Base-by-base conservation (phyloP, 108 stramenopile genomes). In the Nannochloropsis oceanica region DNA sequence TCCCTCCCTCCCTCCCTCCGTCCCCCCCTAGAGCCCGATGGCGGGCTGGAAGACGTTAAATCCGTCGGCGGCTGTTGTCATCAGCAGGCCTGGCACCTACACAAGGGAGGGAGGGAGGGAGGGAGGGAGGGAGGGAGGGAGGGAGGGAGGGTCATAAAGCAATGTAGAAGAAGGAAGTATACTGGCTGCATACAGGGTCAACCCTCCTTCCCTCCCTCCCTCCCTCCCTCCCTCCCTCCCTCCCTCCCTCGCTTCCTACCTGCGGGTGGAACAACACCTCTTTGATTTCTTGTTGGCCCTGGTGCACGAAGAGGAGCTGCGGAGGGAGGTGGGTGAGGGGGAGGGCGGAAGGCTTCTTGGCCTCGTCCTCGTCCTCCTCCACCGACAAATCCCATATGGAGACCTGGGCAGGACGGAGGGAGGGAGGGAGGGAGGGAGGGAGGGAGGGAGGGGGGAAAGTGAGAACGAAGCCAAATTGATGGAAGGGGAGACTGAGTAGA, bases 191-290 rank as follows among this genome's bases (percentile, higher is more conserved):
- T 18, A 14, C 14, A 50, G 18, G 18, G 46, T 50, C 46, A 18
- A 50, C 46, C 18, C 46, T 18, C 46, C 0, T 18, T 50, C 46
- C 46, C 0, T 50, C 46, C 46, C 0, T 50, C 46, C 46, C 46
- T 0, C 46, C 46, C 46, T 50, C 46, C 46, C 46, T 50, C 46
- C 46, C 46, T 50, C 46, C 46, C 46, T 50, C 46, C 46, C 46
- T 50, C 46, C 46, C 46, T 50, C 46, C 46, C 14, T 50, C 46
- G 13, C 14, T 50, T 14, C 46, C 27, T 18, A 83, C 85, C 91
- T 99, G 99, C 26, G 97, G 96, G 91, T 99, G 99, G 95, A 96
- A 97, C 84, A 95, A 96, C 25, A 95, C 90, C 90, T 99, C 99
- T 90, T 97, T 98, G 87, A 95, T 94, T 84, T 94, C 93, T 42